Evolutionary conservation across 2,329 filamentous ascomycete species (phyloP).

Genomic region (Emmonsiellopsis sp.): DNA sequence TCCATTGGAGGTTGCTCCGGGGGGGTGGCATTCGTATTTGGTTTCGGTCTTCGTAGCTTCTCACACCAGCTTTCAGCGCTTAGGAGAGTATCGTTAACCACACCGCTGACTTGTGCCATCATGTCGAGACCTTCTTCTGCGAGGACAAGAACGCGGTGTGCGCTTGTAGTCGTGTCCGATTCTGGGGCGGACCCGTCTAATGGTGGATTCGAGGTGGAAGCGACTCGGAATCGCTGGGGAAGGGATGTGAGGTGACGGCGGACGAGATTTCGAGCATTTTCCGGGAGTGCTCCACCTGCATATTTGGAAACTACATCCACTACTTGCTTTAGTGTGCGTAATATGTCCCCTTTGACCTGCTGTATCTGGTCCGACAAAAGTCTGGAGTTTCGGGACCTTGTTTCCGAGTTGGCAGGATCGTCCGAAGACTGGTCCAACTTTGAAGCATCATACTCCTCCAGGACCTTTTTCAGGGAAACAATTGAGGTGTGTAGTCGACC

Average conservation of each 20-base stretch:
- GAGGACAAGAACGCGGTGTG: conserved; percentile 72
- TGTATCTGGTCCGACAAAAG: conserved; percentile 53
- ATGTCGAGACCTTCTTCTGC: conserved; percentile 89
- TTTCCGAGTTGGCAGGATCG: conserved; percentile 16
- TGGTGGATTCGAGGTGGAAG: conserved; percentile 43
- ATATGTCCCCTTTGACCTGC: conserved; percentile 58
- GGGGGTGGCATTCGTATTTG: conserved; percentile 1
- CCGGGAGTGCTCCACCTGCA: conserved; percentile 80
- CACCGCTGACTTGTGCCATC: conserved; percentile 81
- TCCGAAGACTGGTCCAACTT: conserved; percentile 14
- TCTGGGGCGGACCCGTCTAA: conserved; percentile 24
- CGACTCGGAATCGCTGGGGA: conserved; percentile 71
- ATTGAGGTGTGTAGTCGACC: conserved; percentile 70
- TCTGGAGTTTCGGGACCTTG: conserved; percentile 23
- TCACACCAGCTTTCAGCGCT: conserved; percentile 91
- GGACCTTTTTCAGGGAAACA: conserved; percentile 59
- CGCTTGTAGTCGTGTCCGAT: conserved; percentile 46
- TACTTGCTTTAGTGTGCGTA: conserved; percentile 71
- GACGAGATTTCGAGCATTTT: conserved; percentile 77
- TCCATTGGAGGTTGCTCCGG: neutral
- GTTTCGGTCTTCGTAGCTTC: conserved; percentile 51
- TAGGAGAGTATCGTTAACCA: conserved; percentile 79
- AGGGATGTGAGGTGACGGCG: conserved; percentile 75
- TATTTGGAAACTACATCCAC: conserved; percentile 82
- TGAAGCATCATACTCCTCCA: conserved; percentile 68